phyloP scores from a whole-genome alignment of 176 grass and related monocot genomes.

The Oryza punctata region DNA sequence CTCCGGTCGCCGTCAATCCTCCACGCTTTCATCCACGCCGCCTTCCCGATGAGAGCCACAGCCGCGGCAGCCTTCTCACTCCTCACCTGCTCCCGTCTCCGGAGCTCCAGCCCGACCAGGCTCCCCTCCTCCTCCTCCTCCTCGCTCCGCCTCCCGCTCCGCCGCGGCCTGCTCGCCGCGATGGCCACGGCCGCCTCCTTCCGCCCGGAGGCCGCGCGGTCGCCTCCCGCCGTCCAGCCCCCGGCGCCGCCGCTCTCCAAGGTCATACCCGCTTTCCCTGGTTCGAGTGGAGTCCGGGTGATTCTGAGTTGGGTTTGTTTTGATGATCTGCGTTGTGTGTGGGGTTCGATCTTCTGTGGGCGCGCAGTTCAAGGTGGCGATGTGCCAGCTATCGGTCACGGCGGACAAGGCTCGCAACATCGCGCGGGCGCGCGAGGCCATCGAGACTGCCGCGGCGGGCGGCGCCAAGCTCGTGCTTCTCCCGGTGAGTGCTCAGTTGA shows the following conservation, averaged over 20 bases:
- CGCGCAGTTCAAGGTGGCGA: slow-evolving; percentile 88
- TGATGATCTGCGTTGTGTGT: slow-evolving; percentile 10
- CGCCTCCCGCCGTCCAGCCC: slow-evolving; percentile 51
- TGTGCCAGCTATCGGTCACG: slow-evolving; percentile 88
- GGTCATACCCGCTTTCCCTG: slow-evolving; percentile 17
- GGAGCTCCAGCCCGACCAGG: background rate
- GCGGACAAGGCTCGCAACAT: slow-evolving; percentile 87
- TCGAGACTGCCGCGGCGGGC: slow-evolving; percentile 65
- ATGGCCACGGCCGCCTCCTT: slow-evolving; percentile 52
- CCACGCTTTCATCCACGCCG: slow-evolving; percentile 16
- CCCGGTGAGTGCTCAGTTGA: slow-evolving; percentile 47
- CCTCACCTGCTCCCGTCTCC: slow-evolving; percentile 33
- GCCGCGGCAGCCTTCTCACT: slow-evolving; percentile 41
- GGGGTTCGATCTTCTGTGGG: background rate
- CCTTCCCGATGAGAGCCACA: slow-evolving; percentile 32
- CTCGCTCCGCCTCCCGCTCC: slow-evolving; percentile 3
- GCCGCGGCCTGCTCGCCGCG: slow-evolving; percentile 21
- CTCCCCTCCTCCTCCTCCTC: background rate
- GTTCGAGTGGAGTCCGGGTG: background rate
- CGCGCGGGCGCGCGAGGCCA: slow-evolving; percentile 67
- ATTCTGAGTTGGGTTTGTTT: background rate
- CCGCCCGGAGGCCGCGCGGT: slow-evolving; percentile 59
- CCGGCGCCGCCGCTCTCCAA: slow-evolving; percentile 63
- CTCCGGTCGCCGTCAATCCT: slow-evolving; percentile 38
- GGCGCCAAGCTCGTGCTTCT: slow-evolving; percentile 94